Evolutionary conservation across 2,329 filamentous ascomycete genomes (phyloP), one percentile per base, ranked within the genome.

Genomic region (Pseudofabraea citricarpa): DNA sequence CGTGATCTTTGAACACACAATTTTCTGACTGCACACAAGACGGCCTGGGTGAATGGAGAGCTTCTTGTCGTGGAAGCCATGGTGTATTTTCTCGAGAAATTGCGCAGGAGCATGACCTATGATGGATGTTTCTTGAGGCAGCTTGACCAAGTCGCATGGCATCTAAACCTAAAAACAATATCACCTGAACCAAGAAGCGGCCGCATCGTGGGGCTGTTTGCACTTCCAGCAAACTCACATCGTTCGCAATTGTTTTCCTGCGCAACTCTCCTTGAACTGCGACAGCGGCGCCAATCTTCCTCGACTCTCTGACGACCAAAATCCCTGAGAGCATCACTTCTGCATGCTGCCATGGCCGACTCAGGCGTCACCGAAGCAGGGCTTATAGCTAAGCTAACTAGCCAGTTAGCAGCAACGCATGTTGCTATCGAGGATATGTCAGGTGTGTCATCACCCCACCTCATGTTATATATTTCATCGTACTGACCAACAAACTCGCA

Each of bases 401-500:
- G 84, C 55, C 80, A 82, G 52, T 73, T 96, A 43, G 74, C 80
- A 45, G 89, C 90, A 18, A 74, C 75, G 21, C 79, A 94, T 68
- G 89, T 95, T 51, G 83, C 93, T 58, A 89, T 96, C 55, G 85
- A 87, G 52, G 91, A 97, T 68, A 81, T 95, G 73, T 95, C 90
- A 52, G 91, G 90, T 95, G 77, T 46, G 72, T 62, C 16, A 40
- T 44, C 47, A 45, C 47, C 29, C 49, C 41, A 47, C 45, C 49
- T 21, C n/a, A 23, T 15, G 18, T 22, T 8, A 4, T 22, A 21
- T 21, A 37, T 4, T 22, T 21, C 21, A 37, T 22, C 19, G 21
- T 5, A 6, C 18, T 20, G 18, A 45, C 51, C n/a, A 46, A 13
- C 32, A 31, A 35, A n/a, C 13, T 5, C 45, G 38, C 54, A 85